A percentile compares a stretch with the other conserved stretches of the same genome.
Conservation (phyloP, 257 asterid species). For the Agastache rugosa region DNA sequence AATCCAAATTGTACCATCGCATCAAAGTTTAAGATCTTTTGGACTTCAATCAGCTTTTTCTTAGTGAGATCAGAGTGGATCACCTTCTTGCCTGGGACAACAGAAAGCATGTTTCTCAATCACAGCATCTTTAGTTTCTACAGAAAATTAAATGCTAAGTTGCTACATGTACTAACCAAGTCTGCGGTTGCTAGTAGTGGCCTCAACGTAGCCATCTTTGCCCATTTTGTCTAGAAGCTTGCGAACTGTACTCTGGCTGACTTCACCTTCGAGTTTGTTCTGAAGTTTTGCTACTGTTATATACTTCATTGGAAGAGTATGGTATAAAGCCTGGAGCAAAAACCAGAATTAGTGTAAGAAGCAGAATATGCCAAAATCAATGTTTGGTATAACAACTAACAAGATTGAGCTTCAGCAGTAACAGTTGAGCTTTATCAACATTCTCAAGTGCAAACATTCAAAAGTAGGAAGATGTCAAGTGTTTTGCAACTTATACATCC, state of each 20-base stretch:
- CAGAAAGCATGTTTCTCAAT: slow-evolving; percentile 24
- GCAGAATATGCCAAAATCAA: slow-evolving; percentile 12
- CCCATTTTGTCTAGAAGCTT: slow-evolving; percentile 89
- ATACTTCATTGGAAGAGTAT: slow-evolving; percentile 87
- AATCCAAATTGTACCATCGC: slow-evolving; percentile 51
- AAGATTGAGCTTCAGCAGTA: background rate
- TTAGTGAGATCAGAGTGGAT: slow-evolving; percentile 81
- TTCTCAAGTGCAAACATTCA: background rate
- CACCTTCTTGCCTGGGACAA: slow-evolving; percentile 82
- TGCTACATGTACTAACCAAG: slow-evolving; percentile 54
- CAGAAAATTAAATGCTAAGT: slow-evolving; percentile 8
- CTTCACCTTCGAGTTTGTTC: slow-evolving; percentile 76
- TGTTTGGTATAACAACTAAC: background rate
- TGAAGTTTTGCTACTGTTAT: slow-evolving; percentile 74
- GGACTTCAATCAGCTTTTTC: slow-evolving; percentile 73
- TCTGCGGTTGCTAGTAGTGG: slow-evolving; percentile 70
- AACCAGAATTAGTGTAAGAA: slow-evolving; percentile 16
- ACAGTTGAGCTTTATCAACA: background rate
- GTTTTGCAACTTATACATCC: background rate
- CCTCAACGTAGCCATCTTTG: slow-evolving; percentile 81
- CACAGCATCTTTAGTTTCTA: slow-evolving; percentile 5
- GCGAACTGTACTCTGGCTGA: slow-evolving; percentile 61
- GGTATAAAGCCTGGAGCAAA: slow-evolving; percentile 76
- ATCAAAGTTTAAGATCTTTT: slow-evolving; percentile 60
- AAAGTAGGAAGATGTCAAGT: background rate